Conservation (phyloP, 148 eudicot species). For the Pouteria glomerata region DNA sequence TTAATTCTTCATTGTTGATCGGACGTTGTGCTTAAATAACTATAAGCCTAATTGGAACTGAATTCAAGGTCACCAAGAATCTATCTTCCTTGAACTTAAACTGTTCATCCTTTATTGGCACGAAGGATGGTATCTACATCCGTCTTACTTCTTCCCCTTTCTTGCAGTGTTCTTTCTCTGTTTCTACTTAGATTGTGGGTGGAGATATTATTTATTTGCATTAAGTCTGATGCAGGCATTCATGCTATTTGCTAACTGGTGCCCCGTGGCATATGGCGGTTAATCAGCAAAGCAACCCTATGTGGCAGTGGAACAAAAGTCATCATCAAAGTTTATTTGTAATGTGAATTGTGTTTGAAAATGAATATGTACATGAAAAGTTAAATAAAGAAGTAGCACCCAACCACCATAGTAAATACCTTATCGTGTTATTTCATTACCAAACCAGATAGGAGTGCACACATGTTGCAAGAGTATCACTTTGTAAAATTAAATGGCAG, state of each 20-base stretch:
- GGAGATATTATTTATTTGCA: no score
- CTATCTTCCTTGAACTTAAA: no score
- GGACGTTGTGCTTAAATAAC: no score
- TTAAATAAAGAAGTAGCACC: background rate
- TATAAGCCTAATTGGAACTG: no score
- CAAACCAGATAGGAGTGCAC: background rate
- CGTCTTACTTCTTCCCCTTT: no score
- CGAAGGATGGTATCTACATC: no score
- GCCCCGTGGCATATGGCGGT: background rate
- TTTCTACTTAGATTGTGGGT: no score
- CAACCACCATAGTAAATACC: background rate
- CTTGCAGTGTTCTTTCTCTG: no score
- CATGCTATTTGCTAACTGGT: background rate
- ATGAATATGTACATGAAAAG: background rate
- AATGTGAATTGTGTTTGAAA: background rate
- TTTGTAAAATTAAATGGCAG: background rate
- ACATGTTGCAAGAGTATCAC: background rate
- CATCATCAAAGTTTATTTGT: background rate
- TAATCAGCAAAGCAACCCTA: background rate
- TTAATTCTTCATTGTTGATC: no score
- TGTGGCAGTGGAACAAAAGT: background rate
- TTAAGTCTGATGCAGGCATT: background rate
- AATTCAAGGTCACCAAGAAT: no score
- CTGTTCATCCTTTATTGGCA: no score
- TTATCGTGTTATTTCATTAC: background rate